phyloP scores from a whole-genome alignment of 2,329 filamentous ascomycete species.

The Aspergillus unguis region DNA sequence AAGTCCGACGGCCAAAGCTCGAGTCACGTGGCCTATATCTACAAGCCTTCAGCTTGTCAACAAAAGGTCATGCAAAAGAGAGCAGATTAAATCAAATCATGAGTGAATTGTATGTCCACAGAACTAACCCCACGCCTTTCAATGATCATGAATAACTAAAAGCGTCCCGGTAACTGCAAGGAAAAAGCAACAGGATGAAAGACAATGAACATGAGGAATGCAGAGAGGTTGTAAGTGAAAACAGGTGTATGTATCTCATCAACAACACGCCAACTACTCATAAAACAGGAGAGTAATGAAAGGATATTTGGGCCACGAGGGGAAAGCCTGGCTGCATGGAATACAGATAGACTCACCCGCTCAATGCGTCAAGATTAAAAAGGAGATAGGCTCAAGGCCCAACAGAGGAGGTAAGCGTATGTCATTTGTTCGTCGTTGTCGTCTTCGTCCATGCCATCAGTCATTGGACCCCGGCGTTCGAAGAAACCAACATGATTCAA shows the following conservation, averaged over 20 bases:
- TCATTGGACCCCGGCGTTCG: constrained; percentile 22
- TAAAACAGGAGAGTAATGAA: constrained; percentile 8
- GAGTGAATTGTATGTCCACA: constrained; percentile 16
- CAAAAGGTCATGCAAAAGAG: not conserved
- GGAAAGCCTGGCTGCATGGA: constrained; percentile 35
- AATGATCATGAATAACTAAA: constrained; percentile 20
- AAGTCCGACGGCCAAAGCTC: constrained; percentile 6
- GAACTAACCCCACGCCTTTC: constrained; percentile 24
- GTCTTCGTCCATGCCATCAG: constrained; percentile 30
- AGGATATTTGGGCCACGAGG: constrained; percentile 35
- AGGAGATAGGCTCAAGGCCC: constrained; percentile 19
- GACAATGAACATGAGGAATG: constrained; percentile 8
- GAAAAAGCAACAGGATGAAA: constrained; percentile 10
- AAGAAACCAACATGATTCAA: constrained; percentile 6
- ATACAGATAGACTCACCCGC: constrained; percentile 25
- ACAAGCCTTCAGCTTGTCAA: not conserved
- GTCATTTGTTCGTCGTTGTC: constrained; percentile 36
- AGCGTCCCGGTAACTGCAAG: constrained; percentile 7
- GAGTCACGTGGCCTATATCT: constrained; percentile 7
- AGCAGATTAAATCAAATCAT: constrained; percentile 11
- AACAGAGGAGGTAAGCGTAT: constrained; percentile 34
- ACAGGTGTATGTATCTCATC: constrained; percentile 16
- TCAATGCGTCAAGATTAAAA: constrained; percentile 28
- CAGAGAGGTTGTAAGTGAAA: constrained; percentile 8
- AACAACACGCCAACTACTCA: constrained; percentile 22